Conservation (phyloP, 2,329 filamentous ascomycete genomes). For the Penicillium concentricum region DNA sequence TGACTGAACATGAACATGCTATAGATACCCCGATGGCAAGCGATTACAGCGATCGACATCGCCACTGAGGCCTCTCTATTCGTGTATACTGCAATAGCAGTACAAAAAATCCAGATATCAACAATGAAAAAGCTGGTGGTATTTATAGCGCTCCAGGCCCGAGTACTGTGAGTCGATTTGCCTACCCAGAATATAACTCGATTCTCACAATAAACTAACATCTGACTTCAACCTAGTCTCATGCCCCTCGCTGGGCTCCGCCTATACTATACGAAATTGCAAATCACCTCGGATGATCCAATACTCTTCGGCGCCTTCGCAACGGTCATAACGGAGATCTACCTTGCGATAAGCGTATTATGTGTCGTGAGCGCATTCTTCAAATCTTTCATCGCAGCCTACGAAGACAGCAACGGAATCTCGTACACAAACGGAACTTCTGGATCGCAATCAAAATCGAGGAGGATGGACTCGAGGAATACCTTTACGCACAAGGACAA, state of each 20-base stretch:
- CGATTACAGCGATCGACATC: neutral
- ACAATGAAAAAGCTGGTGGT: neutral
- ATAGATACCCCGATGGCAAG: neutral
- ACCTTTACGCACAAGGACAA: neutral
- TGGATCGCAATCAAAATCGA: neutral
- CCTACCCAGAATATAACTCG: neutral
- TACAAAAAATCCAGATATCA: neutral
- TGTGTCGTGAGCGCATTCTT: neutral
- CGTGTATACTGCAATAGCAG: neutral
- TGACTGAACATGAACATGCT: neutral
- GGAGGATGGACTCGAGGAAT: neutral
- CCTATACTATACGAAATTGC: neutral
- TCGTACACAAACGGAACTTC: neutral
- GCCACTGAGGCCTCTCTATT: neutral
- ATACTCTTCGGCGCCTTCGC: neutral
- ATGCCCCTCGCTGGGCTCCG: neutral
- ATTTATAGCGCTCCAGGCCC: neutral
- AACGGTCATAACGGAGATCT: neutral
- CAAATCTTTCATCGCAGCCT: neutral
- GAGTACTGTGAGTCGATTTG: neutral
- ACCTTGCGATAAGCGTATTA: neutral
- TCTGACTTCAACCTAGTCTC: neutral
- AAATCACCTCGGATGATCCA: neutral
- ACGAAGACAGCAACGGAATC: neutral
- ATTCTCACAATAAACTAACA: neutral